Percentiles rank a stretch among this genome's conserved stretches.
These are phyloP conservation scores for Colletotrichum coccodes DNA, from an alignment of 2,329 filamentous ascomycete species.

Conservation along the genomic window DNA sequence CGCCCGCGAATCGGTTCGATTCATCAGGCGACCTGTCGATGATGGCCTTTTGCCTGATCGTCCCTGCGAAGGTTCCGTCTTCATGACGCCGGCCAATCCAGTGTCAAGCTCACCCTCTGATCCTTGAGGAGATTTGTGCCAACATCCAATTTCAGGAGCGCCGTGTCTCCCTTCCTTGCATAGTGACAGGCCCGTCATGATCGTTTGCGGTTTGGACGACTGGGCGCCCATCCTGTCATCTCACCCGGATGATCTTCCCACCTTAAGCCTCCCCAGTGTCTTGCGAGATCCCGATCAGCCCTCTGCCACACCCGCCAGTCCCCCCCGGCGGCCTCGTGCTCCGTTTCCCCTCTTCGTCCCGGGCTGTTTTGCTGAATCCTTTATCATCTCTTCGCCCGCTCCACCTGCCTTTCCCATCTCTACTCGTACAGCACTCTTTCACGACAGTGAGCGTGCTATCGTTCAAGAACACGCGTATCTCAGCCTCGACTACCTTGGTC, in stretches of 20 bases:
- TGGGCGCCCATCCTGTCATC: not conserved
- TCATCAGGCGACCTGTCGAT: constrained; percentile 23
- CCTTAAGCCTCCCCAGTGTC: constrained; percentile 7
- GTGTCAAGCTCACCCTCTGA: not conserved
- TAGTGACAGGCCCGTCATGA: constrained; percentile 11
- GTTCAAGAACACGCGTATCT: not conserved
- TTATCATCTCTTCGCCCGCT: constrained; percentile 21
- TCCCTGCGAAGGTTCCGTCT: constrained; percentile 11
- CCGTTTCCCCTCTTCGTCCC: not conserved
- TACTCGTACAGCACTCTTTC: not conserved
- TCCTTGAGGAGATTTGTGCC: not conserved
- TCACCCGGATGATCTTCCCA: constrained; percentile 14
- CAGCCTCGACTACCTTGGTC: not conserved
- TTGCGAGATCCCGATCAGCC: constrained; percentile 24
- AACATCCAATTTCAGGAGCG: not conserved
- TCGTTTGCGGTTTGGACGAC: constrained; percentile 1
- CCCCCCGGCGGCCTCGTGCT: constrained; percentile 6
- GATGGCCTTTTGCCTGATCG: constrained; percentile 2
- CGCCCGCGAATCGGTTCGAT: constrained; percentile 10
- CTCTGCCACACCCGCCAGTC: constrained; percentile 13
- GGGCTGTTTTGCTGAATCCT: not conserved
- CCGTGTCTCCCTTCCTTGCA: not conserved
- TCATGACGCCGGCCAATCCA: constrained; percentile 15
- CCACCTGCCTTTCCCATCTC: not conserved
- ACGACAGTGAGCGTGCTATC: not conserved